phyloP scores from a whole-genome alignment of 2,329 filamentous ascomycete genomes.

The Sclerotinia sclerotiorum region DNA sequence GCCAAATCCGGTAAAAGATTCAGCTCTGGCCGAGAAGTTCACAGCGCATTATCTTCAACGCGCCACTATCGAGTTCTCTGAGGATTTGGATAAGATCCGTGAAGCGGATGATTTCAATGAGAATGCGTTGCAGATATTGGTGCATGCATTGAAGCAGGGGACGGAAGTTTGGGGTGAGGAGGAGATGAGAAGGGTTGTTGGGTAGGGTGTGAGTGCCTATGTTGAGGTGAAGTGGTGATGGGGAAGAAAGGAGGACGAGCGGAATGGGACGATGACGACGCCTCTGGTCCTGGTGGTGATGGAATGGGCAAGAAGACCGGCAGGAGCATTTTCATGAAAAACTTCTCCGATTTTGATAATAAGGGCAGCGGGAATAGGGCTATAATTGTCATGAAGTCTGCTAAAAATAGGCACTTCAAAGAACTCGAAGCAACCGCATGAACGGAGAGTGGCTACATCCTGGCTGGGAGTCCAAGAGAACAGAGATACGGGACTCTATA shows the following conservation, averaged over 20 bases:
- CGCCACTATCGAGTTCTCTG: conserved; percentile 67
- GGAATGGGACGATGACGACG: neutral
- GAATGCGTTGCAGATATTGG: conserved; percentile 62
- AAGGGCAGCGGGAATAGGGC: neutral
- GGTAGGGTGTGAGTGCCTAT: neutral
- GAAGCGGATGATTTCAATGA: conserved; percentile 68
- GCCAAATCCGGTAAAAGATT: conserved; percentile 29
- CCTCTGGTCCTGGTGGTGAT: neutral
- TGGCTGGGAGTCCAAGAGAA: neutral
- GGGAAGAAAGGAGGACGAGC: neutral
- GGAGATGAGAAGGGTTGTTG: conserved; percentile 46
- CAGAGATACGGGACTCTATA: neutral
- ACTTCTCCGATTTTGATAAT: neutral
- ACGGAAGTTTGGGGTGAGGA: conserved; percentile 58
- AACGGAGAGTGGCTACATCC: neutral
- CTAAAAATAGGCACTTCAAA: neutral
- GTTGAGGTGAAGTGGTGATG: conserved; percentile 9
- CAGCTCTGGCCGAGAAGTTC: conserved; percentile 55
- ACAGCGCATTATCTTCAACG: conserved; percentile 60
- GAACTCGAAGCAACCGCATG: neutral
- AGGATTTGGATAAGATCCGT: conserved; percentile 71
- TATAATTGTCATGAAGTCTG: neutral
- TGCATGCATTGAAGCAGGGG: conserved; percentile 68
- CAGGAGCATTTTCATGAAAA: neutral
- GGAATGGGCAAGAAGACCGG: neutral